Percentiles rank a stretch among this genome's conserved stretches.
Conservation (phyloP, 495 filamentous ascomycete species). For the Glarea lozoyensis region DNA sequence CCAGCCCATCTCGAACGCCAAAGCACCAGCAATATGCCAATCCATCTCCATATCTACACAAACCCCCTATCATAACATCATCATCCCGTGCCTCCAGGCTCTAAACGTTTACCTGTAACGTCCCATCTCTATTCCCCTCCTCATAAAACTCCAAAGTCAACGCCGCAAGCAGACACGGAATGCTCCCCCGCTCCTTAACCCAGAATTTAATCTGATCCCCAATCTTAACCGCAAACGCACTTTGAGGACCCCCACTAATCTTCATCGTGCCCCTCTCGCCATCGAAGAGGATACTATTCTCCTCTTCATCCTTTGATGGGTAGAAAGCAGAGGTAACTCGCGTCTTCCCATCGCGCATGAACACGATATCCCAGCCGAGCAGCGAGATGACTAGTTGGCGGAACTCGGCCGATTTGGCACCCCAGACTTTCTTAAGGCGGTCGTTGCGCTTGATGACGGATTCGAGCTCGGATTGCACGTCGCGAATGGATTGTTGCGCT, state of each 20-base stretch:
- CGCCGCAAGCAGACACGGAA: conserved; percentile 86
- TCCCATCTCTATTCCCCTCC: conserved; percentile 35
- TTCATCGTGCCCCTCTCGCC: conserved; percentile 95
- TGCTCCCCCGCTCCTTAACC: conserved; percentile 83
- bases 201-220: conserved; percentile 80
- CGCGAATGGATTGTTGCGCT: conserved; percentile 59
- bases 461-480: conserved; percentile 62
- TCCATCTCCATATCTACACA: too few species aligned
- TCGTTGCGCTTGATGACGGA: conserved; percentile 76
- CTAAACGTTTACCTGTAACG: conserved; percentile 8
- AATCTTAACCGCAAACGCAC: conserved; percentile 76
- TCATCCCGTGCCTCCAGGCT: too few species aligned
- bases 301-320: conserved; percentile 61
- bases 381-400: conserved; percentile 83
- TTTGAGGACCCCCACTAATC: conserved; percentile 80
- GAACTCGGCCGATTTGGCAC: conserved; percentile 81
- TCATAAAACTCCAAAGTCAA: conserved; percentile 89
- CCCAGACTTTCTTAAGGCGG: conserved; percentile 84
- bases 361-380: conserved; percentile 86
- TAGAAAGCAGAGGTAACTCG: conserved; percentile 74
- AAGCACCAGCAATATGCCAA: too few species aligned
- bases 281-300: conserved; percentile 93
- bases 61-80: too few species aligned
- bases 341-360: conserved; percentile 88
- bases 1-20: too few species aligned